Conservation (phyloP, 2,329 filamentous ascomycete species). For the Zymoseptoria tritici region DNA sequence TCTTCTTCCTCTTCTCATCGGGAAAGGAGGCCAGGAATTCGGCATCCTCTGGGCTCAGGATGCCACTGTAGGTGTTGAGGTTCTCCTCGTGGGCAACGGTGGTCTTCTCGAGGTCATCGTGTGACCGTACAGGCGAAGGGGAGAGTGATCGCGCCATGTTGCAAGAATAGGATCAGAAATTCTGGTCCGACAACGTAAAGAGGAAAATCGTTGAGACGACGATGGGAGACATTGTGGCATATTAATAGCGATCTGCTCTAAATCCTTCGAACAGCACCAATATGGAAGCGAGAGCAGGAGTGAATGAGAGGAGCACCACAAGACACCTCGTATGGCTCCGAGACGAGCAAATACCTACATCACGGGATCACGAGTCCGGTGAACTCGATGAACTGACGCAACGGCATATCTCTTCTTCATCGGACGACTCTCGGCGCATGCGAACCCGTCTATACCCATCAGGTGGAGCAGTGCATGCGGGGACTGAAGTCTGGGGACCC, state of each 20-base stretch:
- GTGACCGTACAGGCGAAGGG: background rate
- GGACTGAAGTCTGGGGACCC: background rate
- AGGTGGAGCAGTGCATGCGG: background rate
- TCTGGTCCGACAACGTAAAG: background rate
- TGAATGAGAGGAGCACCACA: background rate
- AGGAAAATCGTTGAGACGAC: background rate
- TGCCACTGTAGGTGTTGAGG: background rate
- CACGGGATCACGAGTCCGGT: background rate
- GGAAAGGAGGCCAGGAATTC: constrained; percentile 22
- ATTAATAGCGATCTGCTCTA: background rate
- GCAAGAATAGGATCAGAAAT: background rate
- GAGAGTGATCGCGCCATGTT: background rate
- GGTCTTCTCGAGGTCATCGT: background rate
- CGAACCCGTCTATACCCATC: background rate
- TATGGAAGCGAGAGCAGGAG: background rate
- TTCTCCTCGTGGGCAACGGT: background rate
- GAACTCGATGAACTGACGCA: background rate
- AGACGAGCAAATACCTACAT: background rate
- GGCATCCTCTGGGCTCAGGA: constrained; percentile 18
- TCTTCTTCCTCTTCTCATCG: constrained; percentile 12
- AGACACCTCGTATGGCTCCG: background rate
- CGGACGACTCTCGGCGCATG: background rate
- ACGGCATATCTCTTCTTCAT: background rate
- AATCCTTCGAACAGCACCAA: background rate
- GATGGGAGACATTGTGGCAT: background rate